Conservation (phyloP, 1,284 basidiomycete species). For the Ceratobasidium sp. region DNA sequence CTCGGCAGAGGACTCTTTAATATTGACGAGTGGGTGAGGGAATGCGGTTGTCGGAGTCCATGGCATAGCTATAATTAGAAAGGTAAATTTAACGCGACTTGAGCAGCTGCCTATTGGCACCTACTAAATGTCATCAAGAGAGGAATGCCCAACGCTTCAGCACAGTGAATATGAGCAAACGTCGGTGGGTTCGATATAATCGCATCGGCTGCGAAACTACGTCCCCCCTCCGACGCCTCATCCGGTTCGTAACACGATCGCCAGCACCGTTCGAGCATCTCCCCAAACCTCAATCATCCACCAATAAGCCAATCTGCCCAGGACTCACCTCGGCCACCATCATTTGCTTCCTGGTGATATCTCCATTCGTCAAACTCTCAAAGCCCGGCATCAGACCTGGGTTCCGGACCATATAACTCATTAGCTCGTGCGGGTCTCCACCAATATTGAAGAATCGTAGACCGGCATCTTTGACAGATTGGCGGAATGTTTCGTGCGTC, state of each 20-base stretch:
- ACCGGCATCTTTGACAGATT: slow-evolving; percentile 66
- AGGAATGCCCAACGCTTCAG: slow-evolving; percentile 73
- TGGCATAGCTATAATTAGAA: slow-evolving; percentile 68
- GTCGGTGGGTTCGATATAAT: slow-evolving; percentile 76
- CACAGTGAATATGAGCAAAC: slow-evolving; percentile 74
- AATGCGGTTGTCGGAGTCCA: slow-evolving; percentile 74
- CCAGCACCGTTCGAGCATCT: slow-evolving; percentile 73
- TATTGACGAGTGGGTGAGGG: slow-evolving; percentile 73
- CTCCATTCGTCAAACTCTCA: slow-evolving; percentile 64
- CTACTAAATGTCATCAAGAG: slow-evolving; percentile 70
- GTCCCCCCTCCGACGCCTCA: slow-evolving; percentile 57
- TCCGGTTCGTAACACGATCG: slow-evolving; percentile 66
- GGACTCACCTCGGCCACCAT: slow-evolving; percentile 60
- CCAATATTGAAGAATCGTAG: slow-evolving; percentile 72
- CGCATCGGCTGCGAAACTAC: slow-evolving; percentile 69
- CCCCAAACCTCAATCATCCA: too few relatives aligned
- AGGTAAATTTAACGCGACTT: slow-evolving; percentile 4
- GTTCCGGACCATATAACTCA: slow-evolving; percentile 73
- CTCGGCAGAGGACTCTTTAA: slow-evolving; percentile 67
- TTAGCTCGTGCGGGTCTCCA: slow-evolving; percentile 70
- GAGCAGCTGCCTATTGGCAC: slow-evolving; percentile 50
- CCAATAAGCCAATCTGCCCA: background rate
- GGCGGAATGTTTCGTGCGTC: slow-evolving; percentile 73
- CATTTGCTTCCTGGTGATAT: slow-evolving; percentile 63
- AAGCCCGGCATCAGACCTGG: slow-evolving; percentile 68